Evolutionary conservation across 2,329 filamentous ascomycete genomes (phyloP).

Genomic region (Ophiostoma ulmi): DNA sequence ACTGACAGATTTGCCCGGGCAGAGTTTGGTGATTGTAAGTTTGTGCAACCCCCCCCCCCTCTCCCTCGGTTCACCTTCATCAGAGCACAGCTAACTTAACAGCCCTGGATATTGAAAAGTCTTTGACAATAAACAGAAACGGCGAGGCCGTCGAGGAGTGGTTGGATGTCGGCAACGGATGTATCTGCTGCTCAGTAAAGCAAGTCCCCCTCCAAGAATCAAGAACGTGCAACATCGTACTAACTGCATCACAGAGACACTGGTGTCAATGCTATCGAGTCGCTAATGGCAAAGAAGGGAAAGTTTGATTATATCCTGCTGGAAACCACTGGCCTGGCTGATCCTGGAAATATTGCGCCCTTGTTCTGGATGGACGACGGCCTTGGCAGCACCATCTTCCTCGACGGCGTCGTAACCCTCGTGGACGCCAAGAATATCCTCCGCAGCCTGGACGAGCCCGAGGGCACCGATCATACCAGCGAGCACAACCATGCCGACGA

Average conservation of each 20-base stretch:
- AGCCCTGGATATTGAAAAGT: constrained; percentile 94
- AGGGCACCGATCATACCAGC: constrained; percentile 49
- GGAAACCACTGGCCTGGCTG: constrained; percentile 90
- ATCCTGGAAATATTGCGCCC: constrained; percentile 91
- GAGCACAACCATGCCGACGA: constrained; percentile 45
- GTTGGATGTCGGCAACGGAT: constrained; percentile 93
- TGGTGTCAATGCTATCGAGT: constrained; percentile 91
- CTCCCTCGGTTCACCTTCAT: too few relatives aligned
- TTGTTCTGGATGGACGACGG: constrained; percentile 98
- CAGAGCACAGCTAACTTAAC: constrained; percentile 7
- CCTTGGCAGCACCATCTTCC: constrained; percentile 87
- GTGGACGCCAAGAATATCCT: constrained; percentile 94
- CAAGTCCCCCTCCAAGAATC: constrained; percentile 37
- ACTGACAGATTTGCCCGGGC: constrained; percentile 19
- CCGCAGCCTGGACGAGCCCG: constrained; percentile 69
- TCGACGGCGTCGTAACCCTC: constrained; percentile 93
- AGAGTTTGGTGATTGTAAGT: constrained; percentile 62
- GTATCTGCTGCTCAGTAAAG: constrained; percentile 97
- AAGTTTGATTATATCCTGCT: constrained; percentile 96
- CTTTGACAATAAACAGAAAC: constrained; percentile 81
- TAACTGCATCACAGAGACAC: constrained; percentile 57
- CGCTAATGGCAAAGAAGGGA: constrained; percentile 87
- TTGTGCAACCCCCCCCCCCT: too few relatives aligned
- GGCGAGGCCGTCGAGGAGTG: constrained; percentile 84
- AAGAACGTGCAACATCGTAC: neutral